Evolutionary conservation across 805 yeast species (phyloP), one percentile per base, ranked within the genome.

Genomic region (Ogataea polymorpha): DNA sequence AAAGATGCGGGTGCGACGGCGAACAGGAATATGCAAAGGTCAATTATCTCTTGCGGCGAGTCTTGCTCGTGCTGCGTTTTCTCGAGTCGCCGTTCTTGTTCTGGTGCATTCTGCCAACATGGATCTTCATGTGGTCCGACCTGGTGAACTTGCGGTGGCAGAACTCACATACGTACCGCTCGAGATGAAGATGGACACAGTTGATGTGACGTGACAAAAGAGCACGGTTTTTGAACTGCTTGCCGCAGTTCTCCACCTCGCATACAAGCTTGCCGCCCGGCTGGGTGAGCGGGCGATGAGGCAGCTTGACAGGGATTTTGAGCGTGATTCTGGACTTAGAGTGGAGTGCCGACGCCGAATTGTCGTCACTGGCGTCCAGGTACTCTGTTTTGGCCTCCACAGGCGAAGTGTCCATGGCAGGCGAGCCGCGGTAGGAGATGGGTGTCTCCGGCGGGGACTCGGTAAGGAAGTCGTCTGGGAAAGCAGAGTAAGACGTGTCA

Each of bases 121-220:
- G 88, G 56, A 80, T 86, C 34, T 76, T 74, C 52, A 81, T 67
- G 51, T 82, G 83, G 55, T 82, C 89, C 11, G 81, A 72, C 41
- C 89, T 62, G 45, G 84, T 76, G 51, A 82, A 82, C 50, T 74
- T 75, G 57, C 80, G 81, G 31, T 67, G 68, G 54, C 89, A 82
- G 34, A 66, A 61, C 13, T 65, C 54, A 54, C 88, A 82, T 35
- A 70, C 74, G 59, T 72, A 81, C 68, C 50, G 76, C 74, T 46
- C 72, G 62, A 20, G 81, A 17, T 58, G 58, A 25, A 61, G 72
- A 56, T 82, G 89, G 48, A 81, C 79, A 16, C 84, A 78, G 43
- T 86, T 64, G 56, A 77, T 71, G 55, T 82, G 89, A 41, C 89
- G 63, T 56, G 79, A 79, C 54, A 80, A 64, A 56, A 81, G 86